These are phyloP conservation scores for Mercurialis annua DNA, from an alignment of 345 rosid genomes.

Conservation along the genomic window DNA sequence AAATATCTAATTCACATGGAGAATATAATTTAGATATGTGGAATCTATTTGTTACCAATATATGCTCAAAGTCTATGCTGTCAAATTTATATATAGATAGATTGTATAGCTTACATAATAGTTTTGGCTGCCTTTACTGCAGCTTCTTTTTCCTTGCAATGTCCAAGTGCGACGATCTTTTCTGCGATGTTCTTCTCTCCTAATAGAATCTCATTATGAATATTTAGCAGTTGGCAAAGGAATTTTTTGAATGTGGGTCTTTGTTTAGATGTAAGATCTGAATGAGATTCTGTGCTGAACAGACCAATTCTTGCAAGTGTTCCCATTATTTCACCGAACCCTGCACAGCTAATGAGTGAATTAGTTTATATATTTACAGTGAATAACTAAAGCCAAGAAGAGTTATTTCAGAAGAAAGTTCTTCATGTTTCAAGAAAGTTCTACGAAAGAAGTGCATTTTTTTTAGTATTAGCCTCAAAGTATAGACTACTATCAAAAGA, in stretches of 20 bases:
- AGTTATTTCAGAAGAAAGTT: neutral
- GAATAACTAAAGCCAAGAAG: neutral
- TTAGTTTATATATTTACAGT: slow-evolving; percentile 7
- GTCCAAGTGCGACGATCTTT: slow-evolving; percentile 56
- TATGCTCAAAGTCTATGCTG: neutral
- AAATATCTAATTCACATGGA: slow-evolving; percentile 47
- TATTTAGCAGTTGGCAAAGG: slow-evolving; percentile 46
- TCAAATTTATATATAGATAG: slow-evolving; percentile 1
- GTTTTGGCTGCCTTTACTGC: slow-evolving; percentile 72
- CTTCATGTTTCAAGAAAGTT: neutral
- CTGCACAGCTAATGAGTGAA: slow-evolving; percentile 30
- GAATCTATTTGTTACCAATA: neutral
- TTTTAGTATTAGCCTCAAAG: slow-evolving; percentile 2
- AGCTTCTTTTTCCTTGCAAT: slow-evolving; percentile 48
- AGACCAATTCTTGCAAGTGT: slow-evolving; percentile 75
- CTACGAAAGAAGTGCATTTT: neutral
- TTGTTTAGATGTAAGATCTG: slow-evolving; percentile 36
- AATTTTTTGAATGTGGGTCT: slow-evolving; percentile 51
- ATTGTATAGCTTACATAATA: slow-evolving; percentile 44
- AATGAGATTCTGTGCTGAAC: slow-evolving; percentile 46
- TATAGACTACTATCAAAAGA: neutral
- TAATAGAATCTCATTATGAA: slow-evolving; percentile 22
- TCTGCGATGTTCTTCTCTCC: slow-evolving; percentile 60
- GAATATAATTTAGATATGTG: slow-evolving; percentile 10
- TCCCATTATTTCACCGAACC: slow-evolving; percentile 72